Evolutionary conservation across 257 asterid genomes (phyloP).

Genomic region (Eucommia ulmoides): DNA sequence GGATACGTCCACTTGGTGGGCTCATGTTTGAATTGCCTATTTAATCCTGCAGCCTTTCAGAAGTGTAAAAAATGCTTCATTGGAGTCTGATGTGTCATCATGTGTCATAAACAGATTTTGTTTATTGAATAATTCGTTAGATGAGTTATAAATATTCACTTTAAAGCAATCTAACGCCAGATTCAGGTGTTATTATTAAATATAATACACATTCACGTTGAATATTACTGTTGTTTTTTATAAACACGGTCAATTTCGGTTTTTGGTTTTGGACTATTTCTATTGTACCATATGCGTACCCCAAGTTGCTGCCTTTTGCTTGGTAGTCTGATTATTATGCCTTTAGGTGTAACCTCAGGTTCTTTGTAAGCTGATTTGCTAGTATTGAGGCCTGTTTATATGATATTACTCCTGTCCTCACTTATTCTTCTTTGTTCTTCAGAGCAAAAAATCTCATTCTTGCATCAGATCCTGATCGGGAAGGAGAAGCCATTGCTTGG

Average conservation of each 20-base stretch:
- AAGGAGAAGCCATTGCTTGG: slow-evolving; percentile 99
- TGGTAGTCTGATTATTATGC: not conserved
- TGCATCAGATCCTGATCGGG: slow-evolving; percentile 98
- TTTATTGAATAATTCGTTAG: too few species aligned
- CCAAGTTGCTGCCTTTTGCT: not conserved
- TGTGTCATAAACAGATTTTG: too few species aligned
- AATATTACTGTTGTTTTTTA: too few species aligned
- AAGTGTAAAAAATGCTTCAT: too few species aligned
- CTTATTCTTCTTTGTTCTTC: slow-evolving; percentile 22
- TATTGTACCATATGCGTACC: not conserved
- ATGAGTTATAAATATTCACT: too few species aligned
- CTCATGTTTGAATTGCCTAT: too few species aligned
- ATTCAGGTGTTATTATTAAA: too few species aligned
- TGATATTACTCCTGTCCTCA: slow-evolving; percentile 9
- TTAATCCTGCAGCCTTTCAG: too few species aligned
- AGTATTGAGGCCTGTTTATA: not conserved
- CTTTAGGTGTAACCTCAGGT: not conserved
- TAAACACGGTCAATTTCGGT: not conserved
- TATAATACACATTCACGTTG: too few species aligned
- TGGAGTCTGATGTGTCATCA: too few species aligned
- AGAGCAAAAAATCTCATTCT: slow-evolving; percentile 86
- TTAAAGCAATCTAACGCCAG: too few species aligned
- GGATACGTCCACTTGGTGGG: too few species aligned
- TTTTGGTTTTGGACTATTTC: not conserved
- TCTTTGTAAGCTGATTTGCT: not conserved